Evolutionary conservation across 2,329 filamentous ascomycete species (phyloP), one percentile per base, ranked within the genome.

Genomic region (Arthrinium phaeospermum): DNA sequence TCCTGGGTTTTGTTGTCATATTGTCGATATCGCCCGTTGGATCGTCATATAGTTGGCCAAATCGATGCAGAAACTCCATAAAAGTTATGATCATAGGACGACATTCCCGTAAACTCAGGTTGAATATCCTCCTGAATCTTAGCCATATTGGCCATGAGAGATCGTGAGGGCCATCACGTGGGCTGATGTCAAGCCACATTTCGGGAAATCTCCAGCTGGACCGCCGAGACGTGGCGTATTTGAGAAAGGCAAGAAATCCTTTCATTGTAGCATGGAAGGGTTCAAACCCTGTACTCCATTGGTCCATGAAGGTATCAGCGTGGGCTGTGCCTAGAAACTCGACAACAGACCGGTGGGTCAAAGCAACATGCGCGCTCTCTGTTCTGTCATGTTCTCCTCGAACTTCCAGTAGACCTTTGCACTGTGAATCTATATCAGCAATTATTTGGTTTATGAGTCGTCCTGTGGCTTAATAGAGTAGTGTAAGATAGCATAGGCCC

Each of bases 101-200:
- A 2, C 37, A 3, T n/a, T 61, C 30, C 0, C 22, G 2, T 3
- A 64, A n/a, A 41, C 19, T n/a, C 30, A 41, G 19, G 57, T 64
- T 1, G 2, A 64, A 2, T 2, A 37, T 3, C 8, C 57, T 64
- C 7, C 34, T 3, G n/a, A 64, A 64, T 37, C 37, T 64, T 10
- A 30, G 6, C 7, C 19, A 5, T 13, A 13, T 10, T n/a, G 2
- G 22, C 16, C 8, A 4, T 2, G 16, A 3, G 24, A 14, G 16
- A 1, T 53, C 24, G 0, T 14, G 1, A 14, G 12, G n/a, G n/a
- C n/a, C n/a, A n/a, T n/a, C 19, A 6, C 7, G 2, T 2, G 6
- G 4, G 14, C 34, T 14, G 4, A 16, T 27, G 13, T 27, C 22
- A 6, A 53, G 27, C 7, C 27, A 22, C 37, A 34, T 4, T 3